phyloP scores from a whole-genome alignment of 164 flowering plant species.

The Houttuynia cordata region DNA sequence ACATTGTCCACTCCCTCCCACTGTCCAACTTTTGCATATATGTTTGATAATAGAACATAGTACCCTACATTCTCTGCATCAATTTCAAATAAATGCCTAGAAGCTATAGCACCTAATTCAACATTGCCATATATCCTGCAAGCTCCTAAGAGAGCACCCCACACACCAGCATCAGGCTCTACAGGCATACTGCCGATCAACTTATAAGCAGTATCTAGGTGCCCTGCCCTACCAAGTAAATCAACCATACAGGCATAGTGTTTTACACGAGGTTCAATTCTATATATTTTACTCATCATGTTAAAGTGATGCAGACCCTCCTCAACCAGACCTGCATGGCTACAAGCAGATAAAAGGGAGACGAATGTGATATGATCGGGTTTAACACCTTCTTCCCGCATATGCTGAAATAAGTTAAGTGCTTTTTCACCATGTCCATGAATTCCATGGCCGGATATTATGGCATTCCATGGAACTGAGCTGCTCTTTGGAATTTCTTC shows the following conservation, averaged over 20 bases:
- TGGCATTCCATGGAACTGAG: slow-evolving; percentile 3
- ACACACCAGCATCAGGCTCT: slow-evolving; percentile 5
- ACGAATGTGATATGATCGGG: slow-evolving; percentile 1
- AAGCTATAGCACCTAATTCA: slow-evolving; percentile 2
- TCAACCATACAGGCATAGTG: slow-evolving; percentile 8
- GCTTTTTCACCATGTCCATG: slow-evolving; percentile 2
- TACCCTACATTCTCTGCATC: slow-evolving; percentile 1
- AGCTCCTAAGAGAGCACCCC: slow-evolving; percentile 3
- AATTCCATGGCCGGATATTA: too few relatives aligned
- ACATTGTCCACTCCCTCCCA: slow-evolving; percentile 1
- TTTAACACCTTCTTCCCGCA: not conserved
- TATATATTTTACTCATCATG: too few relatives aligned
- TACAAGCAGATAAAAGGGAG: slow-evolving; percentile 1
- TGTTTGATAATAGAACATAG: slow-evolving; percentile 5
- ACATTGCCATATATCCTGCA: slow-evolving; percentile 4
- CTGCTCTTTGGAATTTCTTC: not conserved
- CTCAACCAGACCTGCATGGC: slow-evolving; percentile 5
- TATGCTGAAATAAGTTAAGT: slow-evolving; percentile 3
- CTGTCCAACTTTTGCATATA: slow-evolving; percentile 5
- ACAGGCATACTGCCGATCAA: slow-evolving; percentile 3
- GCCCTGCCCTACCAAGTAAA: slow-evolving; percentile 2
- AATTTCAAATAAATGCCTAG: not conserved
- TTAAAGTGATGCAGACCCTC: slow-evolving; percentile 3
- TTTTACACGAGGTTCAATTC: not conserved
- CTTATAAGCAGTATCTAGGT: slow-evolving; percentile 1